Evolutionary conservation across 1,139 yeast species (phyloP).

Genomic region (Pichia sp.): DNA sequence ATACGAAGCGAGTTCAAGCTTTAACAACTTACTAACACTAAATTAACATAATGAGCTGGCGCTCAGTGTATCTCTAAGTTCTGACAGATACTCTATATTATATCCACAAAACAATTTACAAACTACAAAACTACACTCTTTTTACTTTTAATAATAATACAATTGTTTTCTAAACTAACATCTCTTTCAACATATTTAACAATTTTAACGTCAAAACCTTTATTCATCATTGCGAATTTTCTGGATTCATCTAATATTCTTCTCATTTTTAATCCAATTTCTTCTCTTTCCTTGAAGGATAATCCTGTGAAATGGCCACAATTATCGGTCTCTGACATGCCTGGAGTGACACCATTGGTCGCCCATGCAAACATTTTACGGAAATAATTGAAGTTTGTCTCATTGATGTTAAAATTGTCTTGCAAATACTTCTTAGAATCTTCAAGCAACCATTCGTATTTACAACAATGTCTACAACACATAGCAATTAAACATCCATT

Average conservation of each 20-base stretch:
- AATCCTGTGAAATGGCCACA: conserved; percentile 41
- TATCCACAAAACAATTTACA: too few relatives aligned
- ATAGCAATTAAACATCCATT: conserved; percentile 75
- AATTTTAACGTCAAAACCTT: conserved; percentile 40
- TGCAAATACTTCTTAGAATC: conserved; percentile 37
- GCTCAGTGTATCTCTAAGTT: too few relatives aligned
- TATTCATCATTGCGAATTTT: conserved; percentile 38
- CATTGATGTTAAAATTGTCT: conserved; percentile 25
- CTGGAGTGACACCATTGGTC: conserved; percentile 55
- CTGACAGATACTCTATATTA: too few relatives aligned
- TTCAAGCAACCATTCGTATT: conserved; percentile 44
- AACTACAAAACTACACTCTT: background rate
- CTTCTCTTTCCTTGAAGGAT: conserved; percentile 41
- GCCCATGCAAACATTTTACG: conserved; percentile 82
- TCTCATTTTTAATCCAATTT: conserved; percentile 60
- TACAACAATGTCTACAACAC: conserved; percentile 90
- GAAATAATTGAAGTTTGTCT: conserved; percentile 45
- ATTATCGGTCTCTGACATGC: conserved; percentile 31
- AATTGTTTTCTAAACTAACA: conserved; percentile 66
- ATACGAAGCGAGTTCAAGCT: too few relatives aligned
- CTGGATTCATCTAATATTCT: conserved; percentile 62
- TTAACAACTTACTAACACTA: too few relatives aligned
- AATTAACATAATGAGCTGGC: too few relatives aligned
- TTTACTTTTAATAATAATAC: conserved; percentile 36
- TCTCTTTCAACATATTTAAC: conserved; percentile 52